phyloP scores from a whole-genome alignment of 202 grass and related monocot species.

The Panicum hallii region DNA sequence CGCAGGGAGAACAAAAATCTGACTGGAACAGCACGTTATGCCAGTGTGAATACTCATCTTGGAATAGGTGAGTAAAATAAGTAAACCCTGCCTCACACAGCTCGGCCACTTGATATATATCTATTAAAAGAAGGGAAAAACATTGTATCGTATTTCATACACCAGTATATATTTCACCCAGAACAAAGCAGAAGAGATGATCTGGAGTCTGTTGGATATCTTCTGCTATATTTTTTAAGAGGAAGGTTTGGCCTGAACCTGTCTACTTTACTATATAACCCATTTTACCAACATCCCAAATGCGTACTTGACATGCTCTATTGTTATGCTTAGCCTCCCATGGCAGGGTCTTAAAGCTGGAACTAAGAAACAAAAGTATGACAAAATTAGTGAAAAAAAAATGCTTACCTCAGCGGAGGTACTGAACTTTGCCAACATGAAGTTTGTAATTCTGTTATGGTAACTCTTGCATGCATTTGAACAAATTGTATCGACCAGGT shows the following conservation, averaged over 20 bases:
- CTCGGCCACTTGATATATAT: background rate
- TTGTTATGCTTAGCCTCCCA: slow-evolving; percentile 74
- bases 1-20: slow-evolving; percentile 95
- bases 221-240: slow-evolving; percentile 95
- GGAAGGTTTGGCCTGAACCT: slow-evolving; percentile 76
- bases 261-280: slow-evolving; percentile 39
- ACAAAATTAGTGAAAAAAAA: slow-evolving; percentile 99
- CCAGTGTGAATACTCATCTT: slow-evolving; percentile 99
- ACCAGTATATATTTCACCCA: slow-evolving; percentile 42
- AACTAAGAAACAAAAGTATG: slow-evolving; percentile 97
- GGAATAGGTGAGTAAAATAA: slow-evolving; percentile 78
- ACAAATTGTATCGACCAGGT: slow-evolving; percentile 60
- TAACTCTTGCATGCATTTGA: slow-evolving; percentile 37
- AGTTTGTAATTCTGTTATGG: slow-evolving; percentile 35
- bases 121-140: background rate
- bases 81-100: background rate
- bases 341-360: slow-evolving; percentile 99
- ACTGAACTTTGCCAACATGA: slow-evolving; percentile 43
- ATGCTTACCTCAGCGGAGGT: slow-evolving; percentile 96
- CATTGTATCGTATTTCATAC: slow-evolving; percentile 25
- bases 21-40: slow-evolving; percentile 93
- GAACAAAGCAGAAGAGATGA: slow-evolving; percentile 99
- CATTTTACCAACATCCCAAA: slow-evolving; percentile 30
- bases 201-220: slow-evolving; percentile 96
- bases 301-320: slow-evolving; percentile 35